Evolutionary conservation across 257 asterid species (phyloP), one percentile per base, ranked within the genome.

Genomic region (Capsicum pubescens): DNA sequence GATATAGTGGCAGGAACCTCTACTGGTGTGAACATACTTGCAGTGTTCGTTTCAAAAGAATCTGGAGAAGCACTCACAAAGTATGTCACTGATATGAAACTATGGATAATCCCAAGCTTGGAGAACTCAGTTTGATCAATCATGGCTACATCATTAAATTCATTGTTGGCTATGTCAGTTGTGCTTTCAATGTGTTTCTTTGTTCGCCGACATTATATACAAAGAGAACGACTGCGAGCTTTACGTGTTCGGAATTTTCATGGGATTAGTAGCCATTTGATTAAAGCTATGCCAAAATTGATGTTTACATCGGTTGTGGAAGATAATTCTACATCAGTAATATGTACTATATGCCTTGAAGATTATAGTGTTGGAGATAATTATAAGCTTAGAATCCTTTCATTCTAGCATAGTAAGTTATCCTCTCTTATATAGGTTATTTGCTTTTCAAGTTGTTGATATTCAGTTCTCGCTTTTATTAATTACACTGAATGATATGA

Each of bases 291-390:
- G 97, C 98, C 98, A 26, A 92, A 91, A 85, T 85, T 95, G 44
- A 90, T 88, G 67, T 95, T 95, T 81, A 93, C 95, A 6, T 88
- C 95, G 7, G 95, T 92, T 63, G 84, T 92, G 36, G 98, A 95
- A 88, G 97, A 93, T 87, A 93, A 95, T 68, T 91, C 93, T 82
- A 93, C 98, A 79, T 93, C 98, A 58, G 69, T 85, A 70, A 90
- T 97, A 32, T 95, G 98, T 83, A 95, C 98, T 60, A 92, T 95
- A 80, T 95, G 98, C 88, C 96, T 95, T n/a, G 98, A 93, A 86
- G 98, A 95, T 78, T 95, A 95, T 85, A 87, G 52, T 79, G 89
- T 92, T 5, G 98, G 98, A 72, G 98, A 95, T 80, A 26, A 26
- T 26, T 6, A 85, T 12, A 92, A 90, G 90, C 91, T 95, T 74